Conservation (phyloP, 2,329 filamentous ascomycete species). For the Endocalyx cinctus region DNA sequence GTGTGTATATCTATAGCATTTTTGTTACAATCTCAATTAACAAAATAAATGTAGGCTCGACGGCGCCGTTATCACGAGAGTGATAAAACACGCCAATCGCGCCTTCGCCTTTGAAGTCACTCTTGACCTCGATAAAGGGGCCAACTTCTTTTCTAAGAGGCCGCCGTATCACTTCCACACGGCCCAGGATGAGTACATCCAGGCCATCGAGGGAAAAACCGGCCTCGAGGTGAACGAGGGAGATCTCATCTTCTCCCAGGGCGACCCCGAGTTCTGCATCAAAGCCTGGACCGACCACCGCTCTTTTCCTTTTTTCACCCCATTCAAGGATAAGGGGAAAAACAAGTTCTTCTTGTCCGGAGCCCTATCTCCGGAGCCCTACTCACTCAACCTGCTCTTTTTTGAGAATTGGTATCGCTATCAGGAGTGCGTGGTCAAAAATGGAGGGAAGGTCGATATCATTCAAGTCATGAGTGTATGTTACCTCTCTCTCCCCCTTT, state of each 20-base stretch:
- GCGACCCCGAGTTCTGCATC: conserved; percentile 4
- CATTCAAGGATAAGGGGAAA: not conserved
- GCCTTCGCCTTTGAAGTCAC: conserved; percentile 10
- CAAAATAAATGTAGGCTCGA: conserved; percentile 9
- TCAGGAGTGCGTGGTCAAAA: conserved; percentile 9
- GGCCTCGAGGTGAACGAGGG: conserved; percentile 11
- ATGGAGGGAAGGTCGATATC: conserved; percentile 1
- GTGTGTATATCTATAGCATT: too few species aligned
- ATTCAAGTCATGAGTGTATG: conserved; percentile 14
- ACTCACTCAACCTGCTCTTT: conserved; percentile 6
- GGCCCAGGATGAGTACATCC: conserved; percentile 15
- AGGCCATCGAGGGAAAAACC: conserved; percentile 2
- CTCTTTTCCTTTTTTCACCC: conserved; percentile 2
- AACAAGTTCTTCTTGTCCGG: conserved; percentile 9
- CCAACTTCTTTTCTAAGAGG: conserved; percentile 6
- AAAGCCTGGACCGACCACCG: conserved; percentile 4
- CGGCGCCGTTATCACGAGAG: conserved; percentile 6
- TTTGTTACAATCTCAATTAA: too few species aligned
- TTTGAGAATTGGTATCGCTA: conserved; percentile 21
- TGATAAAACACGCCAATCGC: conserved; percentile 4
- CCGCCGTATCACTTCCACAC: conserved; percentile 17
- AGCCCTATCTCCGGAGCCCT: conserved; percentile 1
- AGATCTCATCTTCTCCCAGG: conserved; percentile 3
- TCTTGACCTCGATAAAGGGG: conserved; percentile 5
- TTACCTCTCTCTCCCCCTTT: not conserved